Base-by-base conservation (phyloP, 805 yeast genomes). In the Teunomyces atbi region DNA sequence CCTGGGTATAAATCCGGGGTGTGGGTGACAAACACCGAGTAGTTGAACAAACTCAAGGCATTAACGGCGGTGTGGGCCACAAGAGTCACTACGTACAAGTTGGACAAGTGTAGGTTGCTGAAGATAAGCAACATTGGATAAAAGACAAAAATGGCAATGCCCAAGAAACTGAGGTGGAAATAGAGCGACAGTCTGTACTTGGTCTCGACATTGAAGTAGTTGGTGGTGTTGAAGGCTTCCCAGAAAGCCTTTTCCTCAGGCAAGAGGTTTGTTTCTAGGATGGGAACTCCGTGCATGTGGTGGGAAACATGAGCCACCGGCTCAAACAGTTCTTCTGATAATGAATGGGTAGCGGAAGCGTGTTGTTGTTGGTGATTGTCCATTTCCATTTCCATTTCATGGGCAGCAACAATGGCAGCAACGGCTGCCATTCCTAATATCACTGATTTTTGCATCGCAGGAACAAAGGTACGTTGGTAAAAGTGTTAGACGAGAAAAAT, bases 221-320 rank as follows among this genome's bases (percentile, higher is more conserved):
- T 44, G 3, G 89, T 83, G 1, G 92, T 84, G 11, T 95, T 81
- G 65, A 90, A 91, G 20, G 65, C 61, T 41, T 81, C 82, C 97
- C 97, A 91, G 64, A 77, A 91, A 21, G 74, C 61, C 45, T 81
- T 69, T 63, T 90, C 96, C 38, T 82, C 86, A 0, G 91, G 84
- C 13, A 82, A 74, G 41, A 91, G 73, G 15, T 79, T 58, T 1
- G 86, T 84, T 21, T 81, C 69, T 39, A 90, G 71, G 36, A 91
- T 87, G 1, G 96, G 91, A 52, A 79, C 58, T 0, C 96, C 96
- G 58, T 89, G 96, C 41, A 65, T 60, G 58, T 81, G 72, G 12
- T 60, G 57, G 57, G 49, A 43, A 7, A 58, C 63, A 50, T 73
- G 77, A 30, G 77, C 69, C 7, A 23, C 32, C 13, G 50, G 47